Percentiles rank a stretch among this genome's conserved stretches.
These are phyloP conservation scores for Lentinus tigrinus DNA, from an alignment of 768 basidiomycete genomes.

Conservation along the genomic window DNA sequence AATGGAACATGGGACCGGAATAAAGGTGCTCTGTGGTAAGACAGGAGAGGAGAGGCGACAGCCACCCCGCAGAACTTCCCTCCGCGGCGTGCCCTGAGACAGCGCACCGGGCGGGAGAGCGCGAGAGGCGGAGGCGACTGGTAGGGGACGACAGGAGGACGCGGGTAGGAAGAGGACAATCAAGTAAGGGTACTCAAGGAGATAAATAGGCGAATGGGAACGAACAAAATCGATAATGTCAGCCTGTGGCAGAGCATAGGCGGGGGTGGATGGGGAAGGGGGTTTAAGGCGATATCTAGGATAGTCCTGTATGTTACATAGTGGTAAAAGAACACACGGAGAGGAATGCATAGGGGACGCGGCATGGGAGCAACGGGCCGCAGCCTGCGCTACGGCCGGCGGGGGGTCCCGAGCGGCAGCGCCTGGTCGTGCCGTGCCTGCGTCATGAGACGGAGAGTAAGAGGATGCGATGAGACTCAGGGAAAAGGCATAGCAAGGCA, in stretches of 20 bases:
- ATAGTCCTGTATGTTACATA: constrained; percentile 7
- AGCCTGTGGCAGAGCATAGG: background rate
- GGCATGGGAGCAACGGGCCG: constrained; percentile 3
- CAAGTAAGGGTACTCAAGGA: constrained; percentile 13
- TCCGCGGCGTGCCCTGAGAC: background rate
- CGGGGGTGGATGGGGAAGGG: background rate
- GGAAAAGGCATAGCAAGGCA: constrained; percentile 17
- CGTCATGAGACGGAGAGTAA: background rate
- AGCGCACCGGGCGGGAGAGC: background rate
- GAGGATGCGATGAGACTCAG: background rate
- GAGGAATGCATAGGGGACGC: constrained; percentile 14
- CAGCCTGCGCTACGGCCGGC: constrained; percentile 11
- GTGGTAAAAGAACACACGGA: constrained; percentile 2
- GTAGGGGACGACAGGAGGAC: background rate
- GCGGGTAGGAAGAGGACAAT: background rate
- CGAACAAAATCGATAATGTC: background rate
- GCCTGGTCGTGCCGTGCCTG: background rate
- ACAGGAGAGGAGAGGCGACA: background rate
- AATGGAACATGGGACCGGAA: background rate
- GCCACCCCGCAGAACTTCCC: background rate
- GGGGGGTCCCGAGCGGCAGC: background rate
- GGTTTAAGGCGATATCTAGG: constrained; percentile 10
- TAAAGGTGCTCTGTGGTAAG: background rate
- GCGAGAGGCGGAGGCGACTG: background rate
- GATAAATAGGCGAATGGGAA: constrained; percentile 11